Percentiles rank a stretch among this genome's conserved stretches.
These are phyloP conservation scores for Podochytrium sp. DNA, from an alignment of 192 early-diverging fungal species.

Conservation along the genomic window DNA sequence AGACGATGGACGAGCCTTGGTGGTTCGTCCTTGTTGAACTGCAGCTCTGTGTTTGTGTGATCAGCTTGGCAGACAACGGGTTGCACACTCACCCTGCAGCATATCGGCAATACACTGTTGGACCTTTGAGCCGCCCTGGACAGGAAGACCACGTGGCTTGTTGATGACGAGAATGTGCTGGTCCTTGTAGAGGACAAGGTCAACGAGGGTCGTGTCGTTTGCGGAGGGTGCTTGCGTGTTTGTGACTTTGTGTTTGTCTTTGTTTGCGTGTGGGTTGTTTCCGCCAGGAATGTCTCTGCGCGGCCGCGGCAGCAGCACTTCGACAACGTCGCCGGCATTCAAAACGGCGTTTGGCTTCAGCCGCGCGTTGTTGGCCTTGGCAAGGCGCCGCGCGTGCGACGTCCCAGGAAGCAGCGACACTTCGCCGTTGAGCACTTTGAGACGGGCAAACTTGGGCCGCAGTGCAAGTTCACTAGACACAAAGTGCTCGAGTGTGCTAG, in stretches of 20 bases:
- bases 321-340: slow-evolving; percentile 45
- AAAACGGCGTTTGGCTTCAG: slow-evolving; percentile 35
- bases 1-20: slow-evolving; percentile 54
- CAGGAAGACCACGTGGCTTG: slow-evolving; percentile 46
- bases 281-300: background rate
- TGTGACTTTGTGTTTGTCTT: background rate
- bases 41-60: background rate
- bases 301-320: slow-evolving; percentile 30
- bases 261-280: background rate
- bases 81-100: slow-evolving; percentile 33
- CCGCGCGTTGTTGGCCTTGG: background rate
- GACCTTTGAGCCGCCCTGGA: slow-evolving; percentile 54
- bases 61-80: background rate
- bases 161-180: slow-evolving; percentile 49
- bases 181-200: slow-evolving; percentile 48
- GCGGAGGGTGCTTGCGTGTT: background rate
- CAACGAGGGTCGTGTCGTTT: background rate
- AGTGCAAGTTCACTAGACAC: slow-evolving; percentile 21
- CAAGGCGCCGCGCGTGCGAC: slow-evolving; percentile 37
- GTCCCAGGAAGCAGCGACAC: slow-evolving; percentile 23
- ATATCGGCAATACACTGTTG: slow-evolving; percentile 35
- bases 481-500: slow-evolving; percentile 36
- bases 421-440: slow-evolving; percentile 48
- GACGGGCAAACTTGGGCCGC: slow-evolving; percentile 35
- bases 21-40: slow-evolving; percentile 33